phyloP scores from a whole-genome alignment of 768 basidiomycete species.

The Naganishia friedmannii region DNA sequence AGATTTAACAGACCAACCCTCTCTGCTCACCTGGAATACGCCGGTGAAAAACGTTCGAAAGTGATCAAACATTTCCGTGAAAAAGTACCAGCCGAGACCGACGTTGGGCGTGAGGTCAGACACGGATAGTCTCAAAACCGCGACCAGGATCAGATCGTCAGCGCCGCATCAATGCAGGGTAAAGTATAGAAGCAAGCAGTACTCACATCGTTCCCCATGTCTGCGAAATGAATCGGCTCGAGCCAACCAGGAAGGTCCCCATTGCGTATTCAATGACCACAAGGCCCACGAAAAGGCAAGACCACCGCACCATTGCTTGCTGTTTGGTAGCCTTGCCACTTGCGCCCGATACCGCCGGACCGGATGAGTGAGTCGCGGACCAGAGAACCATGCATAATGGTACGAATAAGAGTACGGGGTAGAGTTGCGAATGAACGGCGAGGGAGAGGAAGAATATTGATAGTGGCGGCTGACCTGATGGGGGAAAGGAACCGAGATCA shows the following conservation, averaged over 20 bases:
- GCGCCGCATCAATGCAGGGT: neutral
- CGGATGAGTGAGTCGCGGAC: constrained; percentile 58
- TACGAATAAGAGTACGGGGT: constrained; percentile 65
- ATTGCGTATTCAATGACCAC: neutral
- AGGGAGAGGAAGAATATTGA: constrained; percentile 69
- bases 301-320: neutral
- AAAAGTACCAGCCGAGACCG: constrained; percentile 98
- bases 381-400: constrained; percentile 68
- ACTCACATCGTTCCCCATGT: constrained; percentile 84
- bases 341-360: neutral
- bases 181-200: neutral
- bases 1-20: too few relatives aligned
- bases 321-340: neutral
- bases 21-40: constrained; percentile 73
- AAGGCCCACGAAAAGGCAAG: neutral
- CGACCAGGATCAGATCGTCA: neutral
- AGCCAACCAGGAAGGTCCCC: neutral
- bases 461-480: constrained; percentile 61
- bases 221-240: constrained; percentile 40
- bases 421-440: constrained; percentile 68
- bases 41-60: constrained; percentile 93
- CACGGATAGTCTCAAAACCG: constrained; percentile 63
- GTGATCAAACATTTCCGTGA: constrained; percentile 99
- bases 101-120: constrained; percentile 90
- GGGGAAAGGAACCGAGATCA: neutral